phyloP scores from a whole-genome alignment of 129 eudicot genomes.

The Flaveria ramosissima region DNA sequence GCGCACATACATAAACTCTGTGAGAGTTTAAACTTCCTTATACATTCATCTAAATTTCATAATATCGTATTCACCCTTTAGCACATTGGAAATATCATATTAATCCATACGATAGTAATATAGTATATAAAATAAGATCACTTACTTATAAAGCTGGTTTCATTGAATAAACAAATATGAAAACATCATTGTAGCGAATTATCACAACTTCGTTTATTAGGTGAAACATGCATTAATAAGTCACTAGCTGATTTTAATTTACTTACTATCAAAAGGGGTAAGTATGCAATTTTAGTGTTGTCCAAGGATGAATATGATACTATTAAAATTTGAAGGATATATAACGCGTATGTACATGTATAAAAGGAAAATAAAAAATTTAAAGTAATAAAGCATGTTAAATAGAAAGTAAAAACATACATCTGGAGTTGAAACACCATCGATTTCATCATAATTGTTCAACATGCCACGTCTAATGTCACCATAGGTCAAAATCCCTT shows the following conservation, averaged over 20 bases:
- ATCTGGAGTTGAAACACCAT: constrained; percentile 48
- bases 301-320: constrained; percentile 1
- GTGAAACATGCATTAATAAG: not conserved
- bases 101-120: not conserved
- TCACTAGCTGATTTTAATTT: not conserved
- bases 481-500: constrained; percentile 87
- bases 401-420: constrained; percentile 42
- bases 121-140: not conserved
- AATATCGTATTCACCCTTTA: not conserved
- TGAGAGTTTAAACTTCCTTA: not conserved
- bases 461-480: constrained; percentile 64
- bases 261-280: not conserved
- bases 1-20: not conserved
- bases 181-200: not conserved
- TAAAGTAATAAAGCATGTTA: not conserved
- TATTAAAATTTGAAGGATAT: not conserved
- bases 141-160: not conserved
- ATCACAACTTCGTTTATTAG: not conserved
- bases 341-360: not conserved
- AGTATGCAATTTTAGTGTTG: not conserved
- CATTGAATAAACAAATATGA: not conserved
- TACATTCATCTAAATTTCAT: not conserved
- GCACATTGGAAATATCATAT: not conserved
- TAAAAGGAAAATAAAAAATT: not conserved
- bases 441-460: constrained; percentile 47